A percentile compares a stretch with the other conserved stretches of the same genome.
Evolutionary conservation across 73 alveolate genomes (phyloP).

Genomic region (Tetrahymena thermophila): DNA sequence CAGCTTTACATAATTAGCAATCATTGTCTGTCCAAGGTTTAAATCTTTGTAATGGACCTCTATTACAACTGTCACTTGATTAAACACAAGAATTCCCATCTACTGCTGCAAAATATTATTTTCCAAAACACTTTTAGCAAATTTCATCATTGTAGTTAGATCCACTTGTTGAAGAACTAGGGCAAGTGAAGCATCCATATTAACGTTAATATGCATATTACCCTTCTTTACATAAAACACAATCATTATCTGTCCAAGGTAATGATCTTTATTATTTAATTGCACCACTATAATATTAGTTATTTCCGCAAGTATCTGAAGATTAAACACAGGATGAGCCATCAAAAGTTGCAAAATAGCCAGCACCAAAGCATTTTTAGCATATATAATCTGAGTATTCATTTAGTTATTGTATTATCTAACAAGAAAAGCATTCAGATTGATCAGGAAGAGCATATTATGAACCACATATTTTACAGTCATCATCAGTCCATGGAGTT

Average conservation of each 20-base stretch:
- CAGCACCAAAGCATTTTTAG: not conserved
- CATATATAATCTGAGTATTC: not conserved
- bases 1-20: not conserved
- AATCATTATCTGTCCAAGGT: not conserved
- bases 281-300: not conserved
- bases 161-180: not conserved
- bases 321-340: not conserved
- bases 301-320: not conserved
- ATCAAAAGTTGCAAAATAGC: not conserved
- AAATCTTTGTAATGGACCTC: not conserved
- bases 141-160: not conserved
- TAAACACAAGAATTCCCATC: not conserved
- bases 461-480: not conserved
- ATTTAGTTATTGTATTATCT: too few relatives aligned
- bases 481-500: not conserved
- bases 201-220: not conserved
- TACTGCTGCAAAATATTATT: not conserved
- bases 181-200: not conserved
- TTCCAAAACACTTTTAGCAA: not conserved
- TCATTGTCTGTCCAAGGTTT: not conserved
- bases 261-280: not conserved
- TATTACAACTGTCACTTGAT: not conserved
- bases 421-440: not conserved
- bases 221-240: not conserved
- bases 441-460: not conserved